Base-by-base conservation (phyloP, 2,329 filamentous ascomycete species). In the Colletotrichum musicola region DNA sequence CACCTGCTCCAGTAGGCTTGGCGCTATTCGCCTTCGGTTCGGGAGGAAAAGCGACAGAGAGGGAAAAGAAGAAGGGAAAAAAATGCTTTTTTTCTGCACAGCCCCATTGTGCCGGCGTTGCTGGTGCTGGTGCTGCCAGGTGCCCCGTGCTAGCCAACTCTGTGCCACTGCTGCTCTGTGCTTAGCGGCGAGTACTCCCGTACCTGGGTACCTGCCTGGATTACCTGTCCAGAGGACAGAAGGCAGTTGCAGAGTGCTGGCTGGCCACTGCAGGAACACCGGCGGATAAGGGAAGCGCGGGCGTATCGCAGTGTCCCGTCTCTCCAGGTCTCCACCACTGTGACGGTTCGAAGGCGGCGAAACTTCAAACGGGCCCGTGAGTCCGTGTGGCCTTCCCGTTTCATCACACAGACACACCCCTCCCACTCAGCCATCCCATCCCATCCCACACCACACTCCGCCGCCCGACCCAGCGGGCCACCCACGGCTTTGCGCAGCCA, bases 331-430 rank as follows among this genome's bases (percentile, higher is more conserved):
- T 59, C 61, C 61, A 68, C 61, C 40, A 42, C 40, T 55, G 65
- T 47, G 65, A 59, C 61, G 65, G 61, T 38, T 61, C 50, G 44
- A 55, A 57, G 66, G 62, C 62, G 55, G 55, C 55, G 66, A 68
- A 68, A 68, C 66, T 65, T 55, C 66, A 66, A 69, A 69, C 67
- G 62, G 64, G 64, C 47, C 67, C 27, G 63, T 57, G 50, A 69
- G 67, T 68, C 57, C 46, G 67, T 69, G 63, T 68, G 67, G 58
- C 53, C 63, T 69, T 69, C n/a, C 64, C 67, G 67, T 68, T 69
- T 63, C 67, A 69, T 69, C 63, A 69, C 63, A 69, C 67, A 69
- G 56, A 68, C 63, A 22, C 25, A 25, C 46, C 54, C 55, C 62
- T 50, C 55, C 61, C 49, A 69, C 63, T 62, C 63, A 62, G 56